Evolutionary conservation across 768 basidiomycete genomes (phyloP).

Genomic region (Pisolithus microcarpus): DNA sequence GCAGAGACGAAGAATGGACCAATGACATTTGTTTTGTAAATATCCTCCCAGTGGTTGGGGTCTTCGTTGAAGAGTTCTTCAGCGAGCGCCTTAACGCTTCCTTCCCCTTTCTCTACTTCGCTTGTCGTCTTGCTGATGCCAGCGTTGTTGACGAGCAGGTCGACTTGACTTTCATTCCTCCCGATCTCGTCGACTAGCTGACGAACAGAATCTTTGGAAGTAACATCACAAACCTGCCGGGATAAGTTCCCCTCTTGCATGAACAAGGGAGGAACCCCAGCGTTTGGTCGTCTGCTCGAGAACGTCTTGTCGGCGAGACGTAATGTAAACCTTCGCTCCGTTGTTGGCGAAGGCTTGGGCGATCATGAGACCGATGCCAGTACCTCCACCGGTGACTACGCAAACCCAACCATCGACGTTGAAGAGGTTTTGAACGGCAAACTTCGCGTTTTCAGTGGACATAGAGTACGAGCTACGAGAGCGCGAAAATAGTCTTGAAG

Average conservation of each 20-base stretch:
- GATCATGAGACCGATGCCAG: conserved; percentile 46
- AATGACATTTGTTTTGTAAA: conserved; percentile 29
- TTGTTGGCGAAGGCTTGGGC: conserved; percentile 35
- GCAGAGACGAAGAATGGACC: conserved; percentile 35
- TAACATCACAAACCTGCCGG: conserved; percentile 12
- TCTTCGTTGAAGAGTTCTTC: conserved; percentile 25
- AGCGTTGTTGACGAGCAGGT: conserved; percentile 72
- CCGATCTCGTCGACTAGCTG: conserved; percentile 11
- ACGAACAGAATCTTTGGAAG: conserved; percentile 21
- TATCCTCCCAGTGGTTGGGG: conserved; percentile 19
- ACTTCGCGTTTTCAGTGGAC: conserved; percentile 1
- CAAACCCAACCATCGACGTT: conserved; percentile 18
- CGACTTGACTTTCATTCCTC: conserved; percentile 30
- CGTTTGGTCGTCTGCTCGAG: conserved; percentile 20
- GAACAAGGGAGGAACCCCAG: conserved; percentile 19
- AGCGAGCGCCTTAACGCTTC: conserved; percentile 20
- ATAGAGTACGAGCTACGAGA: not conserved
- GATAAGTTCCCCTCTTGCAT: conserved; percentile 26
- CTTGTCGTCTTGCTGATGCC: conserved; percentile 38
- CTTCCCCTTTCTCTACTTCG: conserved; percentile 21
- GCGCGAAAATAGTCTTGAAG: not conserved
- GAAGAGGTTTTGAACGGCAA: conserved; percentile 2
- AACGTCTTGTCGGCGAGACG: conserved; percentile 27
- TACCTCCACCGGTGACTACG: conserved; percentile 69
- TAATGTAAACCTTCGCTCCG: conserved; percentile 37